Conservation (phyloP, 306 rosid species). For the Quercus gilva region DNA sequence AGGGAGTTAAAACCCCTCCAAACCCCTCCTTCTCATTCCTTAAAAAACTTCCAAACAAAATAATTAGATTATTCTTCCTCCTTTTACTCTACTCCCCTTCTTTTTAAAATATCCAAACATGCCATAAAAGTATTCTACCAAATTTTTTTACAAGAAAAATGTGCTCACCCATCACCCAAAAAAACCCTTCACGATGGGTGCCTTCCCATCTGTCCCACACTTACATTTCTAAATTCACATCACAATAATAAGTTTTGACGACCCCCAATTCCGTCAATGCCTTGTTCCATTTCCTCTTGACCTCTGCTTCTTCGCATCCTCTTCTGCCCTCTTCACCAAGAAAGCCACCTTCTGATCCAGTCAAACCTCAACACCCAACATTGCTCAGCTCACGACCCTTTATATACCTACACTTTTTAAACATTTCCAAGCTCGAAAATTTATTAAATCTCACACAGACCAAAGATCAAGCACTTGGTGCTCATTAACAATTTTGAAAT, state of each 20-base stretch:
- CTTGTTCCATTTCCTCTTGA: background rate
- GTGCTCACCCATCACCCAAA: no score
- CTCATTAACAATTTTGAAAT: background rate
- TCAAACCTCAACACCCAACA: conserved; percentile 9
- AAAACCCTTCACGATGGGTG: background rate
- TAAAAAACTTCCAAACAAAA: no score
- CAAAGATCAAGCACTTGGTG: background rate
- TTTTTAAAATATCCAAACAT: no score
- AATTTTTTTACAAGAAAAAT: no score
- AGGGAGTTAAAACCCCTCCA: no score
- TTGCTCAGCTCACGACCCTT: background rate
- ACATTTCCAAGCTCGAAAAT: background rate
- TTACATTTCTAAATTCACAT: background rate
- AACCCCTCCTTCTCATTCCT: no score
- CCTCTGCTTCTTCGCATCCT: background rate
- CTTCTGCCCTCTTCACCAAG: conserved; percentile 44
- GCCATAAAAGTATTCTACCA: no score
- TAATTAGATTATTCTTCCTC: no score
- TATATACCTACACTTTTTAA: background rate
- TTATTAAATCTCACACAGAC: background rate
- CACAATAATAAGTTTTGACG: background rate
- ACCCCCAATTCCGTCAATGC: background rate
- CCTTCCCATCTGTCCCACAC: no score
- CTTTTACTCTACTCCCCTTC: no score
- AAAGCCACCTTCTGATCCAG: conserved; percentile 23